Evolutionary conservation across 805 yeast genomes (phyloP).

Genomic region (Wickerhamomyces strasburgensis): DNA sequence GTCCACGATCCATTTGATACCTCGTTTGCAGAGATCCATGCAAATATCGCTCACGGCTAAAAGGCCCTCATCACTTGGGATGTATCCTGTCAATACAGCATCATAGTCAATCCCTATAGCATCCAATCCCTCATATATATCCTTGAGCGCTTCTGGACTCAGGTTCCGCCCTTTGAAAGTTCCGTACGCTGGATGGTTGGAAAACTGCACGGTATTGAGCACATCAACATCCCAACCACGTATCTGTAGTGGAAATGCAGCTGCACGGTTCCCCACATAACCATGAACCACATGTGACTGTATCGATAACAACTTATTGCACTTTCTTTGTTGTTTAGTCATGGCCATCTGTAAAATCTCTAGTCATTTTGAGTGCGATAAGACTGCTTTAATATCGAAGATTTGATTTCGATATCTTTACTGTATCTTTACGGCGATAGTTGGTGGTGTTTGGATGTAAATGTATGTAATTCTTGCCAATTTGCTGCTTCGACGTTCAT

Average conservation of each 20-base stretch:
- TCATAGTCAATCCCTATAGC: constrained; percentile 48
- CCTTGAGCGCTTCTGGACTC: constrained; percentile 39
- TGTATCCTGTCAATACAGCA: constrained; percentile 74
- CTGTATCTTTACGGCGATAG: too few species aligned
- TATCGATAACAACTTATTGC: constrained; percentile 41
- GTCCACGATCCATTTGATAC: constrained; percentile 64
- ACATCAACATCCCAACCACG: constrained; percentile 92
- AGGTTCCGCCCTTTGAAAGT: constrained; percentile 54
- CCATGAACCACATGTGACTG: constrained; percentile 96
- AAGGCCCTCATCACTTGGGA: constrained; percentile 58
- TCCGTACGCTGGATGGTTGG: constrained; percentile 91
- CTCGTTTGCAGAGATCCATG: constrained; percentile 25
- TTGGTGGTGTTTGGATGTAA: not conserved
- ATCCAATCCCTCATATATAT: constrained; percentile 51
- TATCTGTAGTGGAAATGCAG: constrained; percentile 82
- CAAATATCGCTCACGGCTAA: constrained; percentile 42
- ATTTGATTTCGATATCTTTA: too few species aligned
- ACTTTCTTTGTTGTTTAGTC: not conserved
- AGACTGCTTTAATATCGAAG: too few species aligned
- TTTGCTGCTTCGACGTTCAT: too few species aligned
- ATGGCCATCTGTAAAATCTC: too few species aligned
- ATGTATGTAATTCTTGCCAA: too few species aligned
- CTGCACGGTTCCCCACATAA: constrained; percentile 88
- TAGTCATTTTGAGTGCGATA: too few species aligned
- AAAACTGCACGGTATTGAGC: constrained; percentile 80